phyloP scores from a whole-genome alignment of 768 basidiomycete genomes.

The Kwoniella pini region DNA sequence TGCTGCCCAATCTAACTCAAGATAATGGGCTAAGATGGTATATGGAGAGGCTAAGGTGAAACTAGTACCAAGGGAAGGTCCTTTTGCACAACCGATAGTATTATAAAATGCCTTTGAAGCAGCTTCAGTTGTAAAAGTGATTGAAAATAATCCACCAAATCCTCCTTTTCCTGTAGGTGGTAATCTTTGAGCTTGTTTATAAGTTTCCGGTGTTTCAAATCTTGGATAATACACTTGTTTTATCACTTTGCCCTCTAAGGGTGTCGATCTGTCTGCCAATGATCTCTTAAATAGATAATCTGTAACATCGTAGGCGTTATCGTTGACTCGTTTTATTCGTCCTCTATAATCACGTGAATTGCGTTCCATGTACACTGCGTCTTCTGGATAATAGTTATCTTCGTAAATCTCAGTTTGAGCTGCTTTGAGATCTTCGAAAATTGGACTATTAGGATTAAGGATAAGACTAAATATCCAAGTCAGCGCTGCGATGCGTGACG shows the following conservation, averaged over 20 bases:
- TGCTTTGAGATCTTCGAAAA: slow-evolving; percentile 68
- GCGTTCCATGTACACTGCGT: slow-evolving; percentile 95
- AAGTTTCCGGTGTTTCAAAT: slow-evolving; percentile 71
- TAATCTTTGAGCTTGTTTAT: slow-evolving; percentile 65
- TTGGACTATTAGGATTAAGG: slow-evolving; percentile 73
- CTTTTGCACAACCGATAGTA: slow-evolving; percentile 76
- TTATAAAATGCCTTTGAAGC: slow-evolving; percentile 84
- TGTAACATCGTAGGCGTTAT: slow-evolving; percentile 78
- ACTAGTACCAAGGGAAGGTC: slow-evolving; percentile 81
- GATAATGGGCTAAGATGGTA: slow-evolving; percentile 85
- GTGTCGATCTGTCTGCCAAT: slow-evolving; percentile 21
- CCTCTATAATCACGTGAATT: slow-evolving; percentile 89
- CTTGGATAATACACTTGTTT: slow-evolving; percentile 90
- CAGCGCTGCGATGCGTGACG: no score
- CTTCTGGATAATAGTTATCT: slow-evolving; percentile 84
- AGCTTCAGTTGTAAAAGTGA: slow-evolving; percentile 71
- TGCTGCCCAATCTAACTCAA: slow-evolving; percentile 88
- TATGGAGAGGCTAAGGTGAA: slow-evolving; percentile 95
- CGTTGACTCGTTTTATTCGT: slow-evolving; percentile 74
- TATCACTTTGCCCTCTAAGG: slow-evolving; percentile 59
- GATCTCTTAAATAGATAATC: slow-evolving; percentile 69
- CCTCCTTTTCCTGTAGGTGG: slow-evolving; percentile 60
- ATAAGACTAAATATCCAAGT: slow-evolving; percentile 74
- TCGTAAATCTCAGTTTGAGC: slow-evolving; percentile 67
- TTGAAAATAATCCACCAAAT: slow-evolving; percentile 82